Percentiles rank a stretch among this genome's conserved stretches.
phyloP scores from a whole-genome alignment of 2,329 filamentous ascomycete species.

The Cladorrhinum sp. region DNA sequence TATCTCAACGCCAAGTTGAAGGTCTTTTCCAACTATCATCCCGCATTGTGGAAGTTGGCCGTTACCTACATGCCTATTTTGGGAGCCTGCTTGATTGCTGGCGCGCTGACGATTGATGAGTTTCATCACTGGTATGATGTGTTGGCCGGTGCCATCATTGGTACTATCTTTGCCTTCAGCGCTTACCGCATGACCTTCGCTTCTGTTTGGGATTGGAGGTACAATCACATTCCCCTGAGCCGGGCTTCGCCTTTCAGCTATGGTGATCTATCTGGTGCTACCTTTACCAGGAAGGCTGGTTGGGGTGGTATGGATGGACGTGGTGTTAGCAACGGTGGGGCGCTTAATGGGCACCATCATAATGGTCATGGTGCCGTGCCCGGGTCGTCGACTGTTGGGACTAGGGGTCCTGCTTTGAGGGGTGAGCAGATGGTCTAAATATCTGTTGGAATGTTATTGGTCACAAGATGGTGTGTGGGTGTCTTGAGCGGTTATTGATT shows the following conservation, averaged over 20 bases:
- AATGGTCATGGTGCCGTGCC: background rate
- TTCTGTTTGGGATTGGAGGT: slow-evolving; percentile 68
- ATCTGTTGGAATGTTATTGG: no score
- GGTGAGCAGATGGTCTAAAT: slow-evolving; percentile 8
- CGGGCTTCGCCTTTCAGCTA: slow-evolving; percentile 35
- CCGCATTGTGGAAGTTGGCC: slow-evolving; percentile 67
- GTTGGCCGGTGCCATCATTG: slow-evolving; percentile 61
- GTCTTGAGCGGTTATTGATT: no score
- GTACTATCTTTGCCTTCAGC: slow-evolving; percentile 59
- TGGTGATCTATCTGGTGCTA: slow-evolving; percentile 24
- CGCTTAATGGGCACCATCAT: background rate
- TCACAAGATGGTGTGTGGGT: no score
- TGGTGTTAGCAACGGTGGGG: background rate
- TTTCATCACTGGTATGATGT: slow-evolving; percentile 45
- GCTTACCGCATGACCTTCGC: slow-evolving; percentile 47
- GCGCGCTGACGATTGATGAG: slow-evolving; percentile 38
- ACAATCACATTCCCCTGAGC: slow-evolving; percentile 63
- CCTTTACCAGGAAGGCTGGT: slow-evolving; percentile 29
- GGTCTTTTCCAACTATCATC: slow-evolving; percentile 69
- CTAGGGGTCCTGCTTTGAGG: background rate
- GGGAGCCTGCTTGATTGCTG: slow-evolving; percentile 64
- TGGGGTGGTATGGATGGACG: slow-evolving; percentile 23
- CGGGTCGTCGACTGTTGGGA: background rate
- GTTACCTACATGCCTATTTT: slow-evolving; percentile 64
- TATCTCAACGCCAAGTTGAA: slow-evolving; percentile 80